Conservation (phyloP, 1,284 basidiomycete genomes). For the Sporisorium reilianum region DNA sequence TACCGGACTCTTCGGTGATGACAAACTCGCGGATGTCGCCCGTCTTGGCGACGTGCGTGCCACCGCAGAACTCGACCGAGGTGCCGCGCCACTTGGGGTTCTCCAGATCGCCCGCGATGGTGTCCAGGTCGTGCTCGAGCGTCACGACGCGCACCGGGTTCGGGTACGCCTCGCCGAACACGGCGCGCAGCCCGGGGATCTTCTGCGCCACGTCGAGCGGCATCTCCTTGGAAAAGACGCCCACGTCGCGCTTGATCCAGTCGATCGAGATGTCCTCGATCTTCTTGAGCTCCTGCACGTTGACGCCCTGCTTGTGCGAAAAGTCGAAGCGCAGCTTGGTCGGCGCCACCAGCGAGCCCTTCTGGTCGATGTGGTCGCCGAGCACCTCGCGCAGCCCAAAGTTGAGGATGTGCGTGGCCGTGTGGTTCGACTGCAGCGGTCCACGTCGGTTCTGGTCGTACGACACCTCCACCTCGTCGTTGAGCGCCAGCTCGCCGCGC, state of each 20-base stretch:
- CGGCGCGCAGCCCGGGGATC: slow-evolving; percentile 92
- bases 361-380: slow-evolving; percentile 97
- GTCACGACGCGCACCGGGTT: slow-evolving; percentile 96
- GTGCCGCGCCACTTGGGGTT: slow-evolving; percentile 91
- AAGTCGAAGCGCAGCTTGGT: slow-evolving; percentile 98
- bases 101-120: slow-evolving; percentile 84
- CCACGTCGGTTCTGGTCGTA: slow-evolving; percentile 86
- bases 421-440: slow-evolving; percentile 97
- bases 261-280: slow-evolving; percentile 87
- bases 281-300: slow-evolving; percentile 79
- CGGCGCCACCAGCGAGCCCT: slow-evolving; percentile 95
- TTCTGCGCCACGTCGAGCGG: slow-evolving; percentile 83
- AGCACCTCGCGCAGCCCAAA: slow-evolving; percentile 90
- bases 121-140: slow-evolving; percentile 86
- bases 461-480: slow-evolving; percentile 78
- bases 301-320: slow-evolving; percentile 90
- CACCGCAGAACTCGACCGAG: slow-evolving; percentile 97
- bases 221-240: slow-evolving; percentile 89
- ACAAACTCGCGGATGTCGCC: slow-evolving; percentile 96
- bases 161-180: slow-evolving; percentile 97
- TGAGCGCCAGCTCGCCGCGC: slow-evolving; percentile 78
- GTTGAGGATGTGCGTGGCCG: slow-evolving; percentile 98
- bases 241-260: slow-evolving; percentile 90
- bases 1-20: slow-evolving; percentile 93
- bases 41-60: slow-evolving; percentile 94